A percentile compares a stretch with the other conserved stretches of the same genome.
Evolutionary conservation across 2,329 filamentous ascomycete species (phyloP).

Genomic region (Pseudocercospora cruenta): DNA sequence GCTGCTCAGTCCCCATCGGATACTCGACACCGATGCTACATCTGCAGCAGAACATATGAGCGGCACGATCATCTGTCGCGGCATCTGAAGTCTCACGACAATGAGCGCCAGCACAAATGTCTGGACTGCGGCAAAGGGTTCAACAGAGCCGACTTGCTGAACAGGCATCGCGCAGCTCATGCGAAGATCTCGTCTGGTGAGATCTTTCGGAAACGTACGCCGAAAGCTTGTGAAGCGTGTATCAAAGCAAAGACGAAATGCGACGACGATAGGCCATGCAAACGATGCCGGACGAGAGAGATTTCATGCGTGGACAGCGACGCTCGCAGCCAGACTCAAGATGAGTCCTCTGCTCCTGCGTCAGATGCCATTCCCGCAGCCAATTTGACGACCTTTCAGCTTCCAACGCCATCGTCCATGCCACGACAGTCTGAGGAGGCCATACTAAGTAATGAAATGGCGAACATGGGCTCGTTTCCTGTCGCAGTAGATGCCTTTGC

Average conservation of each 20-base stretch:
- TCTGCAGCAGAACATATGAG: constrained; percentile 32
- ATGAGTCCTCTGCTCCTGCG: not conserved
- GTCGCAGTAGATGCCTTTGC: constrained; percentile 5
- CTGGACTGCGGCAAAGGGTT: constrained; percentile 35
- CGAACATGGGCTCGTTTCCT: constrained; percentile 6
- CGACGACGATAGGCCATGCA: constrained; percentile 33
- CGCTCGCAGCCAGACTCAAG: constrained; percentile 18
- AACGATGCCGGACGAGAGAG: constrained; percentile 30
- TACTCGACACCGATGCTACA: constrained; percentile 29
- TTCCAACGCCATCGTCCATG: constrained; percentile 15
- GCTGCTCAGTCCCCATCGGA: constrained; percentile 16
- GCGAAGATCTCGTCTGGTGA: constrained; percentile 27
- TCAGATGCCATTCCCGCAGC: not conserved
- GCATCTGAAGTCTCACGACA: constrained; percentile 36
- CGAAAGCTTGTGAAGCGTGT: constrained; percentile 31
- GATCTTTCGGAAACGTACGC: constrained; percentile 29
- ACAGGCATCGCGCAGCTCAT: constrained; percentile 33
- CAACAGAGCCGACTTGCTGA: constrained; percentile 35
- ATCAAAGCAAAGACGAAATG: constrained; percentile 36
- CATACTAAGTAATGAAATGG: not conserved
- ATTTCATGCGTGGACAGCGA: constrained; percentile 31
- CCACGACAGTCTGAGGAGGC: constrained; percentile 3
- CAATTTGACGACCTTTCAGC: not conserved
- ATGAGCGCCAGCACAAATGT: constrained; percentile 32
- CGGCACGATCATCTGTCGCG: constrained; percentile 31